These are phyloP conservation scores for Pseudocercospora eumusae DNA, from an alignment of 2,329 filamentous ascomycete species.

Conservation along the genomic window DNA sequence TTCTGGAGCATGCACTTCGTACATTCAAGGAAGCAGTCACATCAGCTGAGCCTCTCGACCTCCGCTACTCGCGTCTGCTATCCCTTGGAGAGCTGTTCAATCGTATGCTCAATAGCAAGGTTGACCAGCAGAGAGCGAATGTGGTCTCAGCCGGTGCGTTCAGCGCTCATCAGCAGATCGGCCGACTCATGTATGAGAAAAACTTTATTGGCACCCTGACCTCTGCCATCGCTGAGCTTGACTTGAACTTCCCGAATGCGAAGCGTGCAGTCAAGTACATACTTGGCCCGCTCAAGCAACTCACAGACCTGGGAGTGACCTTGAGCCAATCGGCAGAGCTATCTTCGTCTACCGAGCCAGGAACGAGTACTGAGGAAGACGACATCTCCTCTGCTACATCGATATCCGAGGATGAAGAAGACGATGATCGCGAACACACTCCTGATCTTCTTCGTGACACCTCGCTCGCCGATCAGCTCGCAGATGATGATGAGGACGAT, in stretches of 20 bases:
- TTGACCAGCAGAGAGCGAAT: slow-evolving; percentile 54
- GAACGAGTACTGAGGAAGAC: slow-evolving; percentile 72
- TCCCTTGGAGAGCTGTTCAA: slow-evolving; percentile 89
- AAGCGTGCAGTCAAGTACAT: slow-evolving; percentile 97
- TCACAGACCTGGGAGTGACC: slow-evolving; percentile 83
- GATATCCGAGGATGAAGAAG: slow-evolving; percentile 69
- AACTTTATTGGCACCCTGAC: slow-evolving; percentile 88
- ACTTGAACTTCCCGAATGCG: slow-evolving; percentile 88
- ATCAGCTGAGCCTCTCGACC: slow-evolving; percentile 77
- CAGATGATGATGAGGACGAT: slow-evolving; percentile 75
- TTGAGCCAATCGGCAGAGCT: slow-evolving; percentile 81
- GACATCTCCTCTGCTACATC: slow-evolving; percentile 87
- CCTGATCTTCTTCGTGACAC: slow-evolving; percentile 97
- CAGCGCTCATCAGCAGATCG: slow-evolving; percentile 75
- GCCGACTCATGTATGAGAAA: slow-evolving; percentile 97
- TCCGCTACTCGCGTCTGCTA: slow-evolving; percentile 84
- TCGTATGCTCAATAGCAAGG: slow-evolving; percentile 81
- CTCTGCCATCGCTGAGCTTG: slow-evolving; percentile 88
- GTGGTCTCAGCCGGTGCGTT: slow-evolving; percentile 21
- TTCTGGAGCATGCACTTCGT: slow-evolving; percentile 87
- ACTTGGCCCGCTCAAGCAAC: slow-evolving; percentile 78
- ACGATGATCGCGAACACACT: slow-evolving; percentile 73
- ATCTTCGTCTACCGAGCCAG: slow-evolving; percentile 57
- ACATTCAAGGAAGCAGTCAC: slow-evolving; percentile 85
- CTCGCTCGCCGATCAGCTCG: slow-evolving; percentile 76